Evolutionary conservation across 2,329 filamentous ascomycete species (phyloP).

Genomic region (Paracamarosporium sp.): DNA sequence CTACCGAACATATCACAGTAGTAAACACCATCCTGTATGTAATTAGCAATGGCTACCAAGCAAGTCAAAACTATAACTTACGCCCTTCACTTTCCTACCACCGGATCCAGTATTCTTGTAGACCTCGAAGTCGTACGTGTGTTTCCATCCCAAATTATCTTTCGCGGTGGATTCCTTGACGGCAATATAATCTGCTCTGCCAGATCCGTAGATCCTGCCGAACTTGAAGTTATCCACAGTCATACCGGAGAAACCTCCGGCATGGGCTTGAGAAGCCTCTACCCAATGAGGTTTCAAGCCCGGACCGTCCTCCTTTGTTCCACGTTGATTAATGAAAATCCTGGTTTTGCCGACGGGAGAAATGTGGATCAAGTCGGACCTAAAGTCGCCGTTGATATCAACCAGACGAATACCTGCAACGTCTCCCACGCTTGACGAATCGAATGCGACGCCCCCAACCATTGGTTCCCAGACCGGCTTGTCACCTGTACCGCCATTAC

Average conservation of each 20-base stretch:
- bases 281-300: constrained; percentile 19
- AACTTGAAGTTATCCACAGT: constrained; percentile 25
- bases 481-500: constrained; percentile 40
- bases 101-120: constrained; percentile 31
- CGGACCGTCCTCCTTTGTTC: constrained; percentile 8
- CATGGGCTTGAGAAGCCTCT: constrained; percentile 1
- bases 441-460: constrained; percentile 16
- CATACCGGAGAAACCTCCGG: constrained; percentile 5
- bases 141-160: constrained; percentile 11
- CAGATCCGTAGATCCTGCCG: constrained; percentile 29
- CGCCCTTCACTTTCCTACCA: constrained; percentile 27
- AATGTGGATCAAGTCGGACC: background rate
- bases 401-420: constrained; percentile 17
- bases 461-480: constrained; percentile 44
- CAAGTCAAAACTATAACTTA: background rate
- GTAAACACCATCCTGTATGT: constrained; percentile 23
- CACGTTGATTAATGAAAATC: constrained; percentile 27
- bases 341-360: constrained; percentile 12
- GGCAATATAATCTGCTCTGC: constrained; percentile 22
- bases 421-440: constrained; percentile 5
- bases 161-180: constrained; percentile 16
- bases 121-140: constrained; percentile 15
- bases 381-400: constrained; percentile 33
- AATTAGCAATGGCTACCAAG: background rate
- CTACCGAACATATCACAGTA: constrained; percentile 41